Conservation (phyloP, 2,329 filamentous ascomycete species). For the Fusarium nygamai region DNA sequence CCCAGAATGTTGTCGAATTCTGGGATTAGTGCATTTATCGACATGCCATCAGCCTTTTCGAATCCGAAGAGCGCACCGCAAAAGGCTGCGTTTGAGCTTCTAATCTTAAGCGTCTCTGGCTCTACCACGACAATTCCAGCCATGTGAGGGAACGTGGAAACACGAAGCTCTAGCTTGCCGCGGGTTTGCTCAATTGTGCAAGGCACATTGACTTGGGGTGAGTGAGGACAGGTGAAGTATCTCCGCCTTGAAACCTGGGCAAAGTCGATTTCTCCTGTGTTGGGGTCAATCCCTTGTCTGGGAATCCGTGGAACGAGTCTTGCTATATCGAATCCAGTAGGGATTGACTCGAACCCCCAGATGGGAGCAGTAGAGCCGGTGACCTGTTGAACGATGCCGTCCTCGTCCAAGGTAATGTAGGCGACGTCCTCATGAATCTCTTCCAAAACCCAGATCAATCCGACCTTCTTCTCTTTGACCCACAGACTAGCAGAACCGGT, state of each 20-base stretch:
- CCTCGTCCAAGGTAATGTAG: slow-evolving; percentile 78
- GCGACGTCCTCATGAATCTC: slow-evolving; percentile 97
- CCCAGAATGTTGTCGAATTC: slow-evolving; percentile 86
- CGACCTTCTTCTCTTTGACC: slow-evolving; percentile 97
- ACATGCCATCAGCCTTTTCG: slow-evolving; percentile 81
- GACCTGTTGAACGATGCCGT: slow-evolving; percentile 75
- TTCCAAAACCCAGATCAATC: slow-evolving; percentile 96
- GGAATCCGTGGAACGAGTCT: slow-evolving; percentile 85
- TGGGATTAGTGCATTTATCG: slow-evolving; percentile 83
- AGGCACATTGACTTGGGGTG: slow-evolving; percentile 82
- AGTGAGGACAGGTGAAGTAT: slow-evolving; percentile 87
- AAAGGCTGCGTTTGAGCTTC: slow-evolving; percentile 95
- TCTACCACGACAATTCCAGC: slow-evolving; percentile 94
- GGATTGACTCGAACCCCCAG: slow-evolving; percentile 78
- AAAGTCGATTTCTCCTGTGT: slow-evolving; percentile 80
- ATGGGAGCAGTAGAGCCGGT: slow-evolving; percentile 84
- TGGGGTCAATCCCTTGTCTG: slow-evolving; percentile 75
- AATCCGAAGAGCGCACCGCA: slow-evolving; percentile 92
- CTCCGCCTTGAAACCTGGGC: slow-evolving; percentile 75
- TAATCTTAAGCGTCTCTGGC: slow-evolving; percentile 80
- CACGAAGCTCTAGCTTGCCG: slow-evolving; percentile 75
- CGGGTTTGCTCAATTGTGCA: slow-evolving; percentile 80
- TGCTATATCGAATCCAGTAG: slow-evolving; percentile 77
- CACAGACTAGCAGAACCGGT: slow-evolving; percentile 94
- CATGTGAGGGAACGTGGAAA: slow-evolving; percentile 97